Evolutionary conservation across 208 protist genomes (phyloP).

Genomic region (Entamoeba dispar): DNA sequence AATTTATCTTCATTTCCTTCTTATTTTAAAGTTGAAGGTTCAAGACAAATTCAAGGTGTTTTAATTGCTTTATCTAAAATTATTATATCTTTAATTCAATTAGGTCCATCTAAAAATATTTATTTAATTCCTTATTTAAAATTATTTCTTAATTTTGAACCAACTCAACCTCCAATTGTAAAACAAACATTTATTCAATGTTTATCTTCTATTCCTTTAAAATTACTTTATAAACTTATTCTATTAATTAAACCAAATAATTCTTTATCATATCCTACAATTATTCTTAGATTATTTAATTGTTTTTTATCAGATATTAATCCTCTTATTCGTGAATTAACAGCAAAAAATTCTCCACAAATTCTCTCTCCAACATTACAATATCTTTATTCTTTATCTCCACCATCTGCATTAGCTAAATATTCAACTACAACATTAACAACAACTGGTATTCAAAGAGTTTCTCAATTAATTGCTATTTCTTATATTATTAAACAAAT

Average conservation of each 20-base stretch:
- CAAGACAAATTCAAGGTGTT: neutral
- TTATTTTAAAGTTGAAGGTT: neutral
- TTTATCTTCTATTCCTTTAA: neutral
- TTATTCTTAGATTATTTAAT: neutral
- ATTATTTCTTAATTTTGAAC: neutral
- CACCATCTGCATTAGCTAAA: neutral
- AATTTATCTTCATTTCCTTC: neutral
- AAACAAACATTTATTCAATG: neutral
- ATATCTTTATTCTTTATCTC: neutral
- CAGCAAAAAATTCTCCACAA: neutral
- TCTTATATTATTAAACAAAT: neutral
- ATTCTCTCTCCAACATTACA: neutral
- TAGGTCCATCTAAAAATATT: neutral
- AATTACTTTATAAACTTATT: neutral
- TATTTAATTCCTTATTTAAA: neutral
- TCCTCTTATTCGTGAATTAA: neutral
- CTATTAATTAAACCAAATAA: neutral
- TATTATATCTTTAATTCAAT: neutral
- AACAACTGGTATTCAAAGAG: neutral
- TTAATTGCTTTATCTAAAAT: neutral
- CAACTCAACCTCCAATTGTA: neutral
- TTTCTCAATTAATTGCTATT: neutral
- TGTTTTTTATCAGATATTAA: neutral
- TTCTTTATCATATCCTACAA: neutral
- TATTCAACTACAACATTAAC: neutral